These are phyloP conservation scores for Onygena corvina DNA, from an alignment of 2,329 filamentous ascomycete species.

Conservation along the genomic window DNA sequence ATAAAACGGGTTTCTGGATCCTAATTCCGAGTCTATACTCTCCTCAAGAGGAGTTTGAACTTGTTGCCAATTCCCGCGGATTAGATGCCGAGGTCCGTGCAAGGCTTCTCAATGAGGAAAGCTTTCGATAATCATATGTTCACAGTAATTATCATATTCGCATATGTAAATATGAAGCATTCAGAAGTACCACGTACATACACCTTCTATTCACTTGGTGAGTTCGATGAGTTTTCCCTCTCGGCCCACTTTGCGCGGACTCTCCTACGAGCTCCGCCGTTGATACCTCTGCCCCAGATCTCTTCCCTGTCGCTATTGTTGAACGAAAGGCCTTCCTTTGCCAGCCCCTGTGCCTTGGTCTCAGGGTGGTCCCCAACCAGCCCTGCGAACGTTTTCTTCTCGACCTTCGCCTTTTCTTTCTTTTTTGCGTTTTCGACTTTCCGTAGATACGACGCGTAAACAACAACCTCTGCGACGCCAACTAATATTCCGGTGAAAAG, in stretches of 20 bases:
- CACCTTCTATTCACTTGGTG: background rate
- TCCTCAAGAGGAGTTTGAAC: no score
- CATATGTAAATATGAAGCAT: no score
- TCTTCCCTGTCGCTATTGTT: conserved; percentile 20
- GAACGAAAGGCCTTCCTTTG: background rate
- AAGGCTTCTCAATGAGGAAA: no score
- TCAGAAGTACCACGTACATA: background rate
- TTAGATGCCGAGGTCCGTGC: no score
- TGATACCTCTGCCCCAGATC: conserved; percentile 32
- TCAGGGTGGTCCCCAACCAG: conserved; percentile 12
- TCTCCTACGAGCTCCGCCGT: conserved; percentile 31
- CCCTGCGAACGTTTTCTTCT: conserved; percentile 27
- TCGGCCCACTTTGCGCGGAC: conserved; percentile 31
- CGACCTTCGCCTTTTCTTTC: conserved; percentile 28
- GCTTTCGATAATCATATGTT: no score
- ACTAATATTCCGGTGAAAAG: conserved; percentile 32
- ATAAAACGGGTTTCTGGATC: no score
- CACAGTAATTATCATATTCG: no score
- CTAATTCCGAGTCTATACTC: no score
- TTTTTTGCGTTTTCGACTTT: conserved; percentile 32
- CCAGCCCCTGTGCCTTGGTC: background rate
- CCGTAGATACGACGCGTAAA: conserved; percentile 37
- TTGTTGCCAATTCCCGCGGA: no score
- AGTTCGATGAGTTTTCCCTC: conserved; percentile 7
- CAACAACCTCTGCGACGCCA: conserved; percentile 36